Percentiles rank a stretch among this genome's conserved stretches.
These are phyloP conservation scores for Blastobotrys arbuscula DNA, from an alignment of 1,139 yeast genomes.

Conservation along the genomic window DNA sequence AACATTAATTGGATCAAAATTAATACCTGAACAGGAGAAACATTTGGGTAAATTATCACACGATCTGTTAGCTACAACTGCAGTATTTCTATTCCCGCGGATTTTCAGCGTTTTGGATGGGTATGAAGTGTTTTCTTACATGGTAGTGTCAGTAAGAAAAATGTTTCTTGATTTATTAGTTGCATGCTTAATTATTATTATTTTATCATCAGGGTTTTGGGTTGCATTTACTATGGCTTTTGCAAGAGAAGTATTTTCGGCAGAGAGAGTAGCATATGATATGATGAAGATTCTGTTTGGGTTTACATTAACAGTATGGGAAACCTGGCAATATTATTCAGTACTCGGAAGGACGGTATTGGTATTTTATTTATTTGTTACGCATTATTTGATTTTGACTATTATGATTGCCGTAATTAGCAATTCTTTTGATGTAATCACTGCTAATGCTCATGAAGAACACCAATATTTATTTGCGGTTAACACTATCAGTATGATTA, in stretches of 20 bases:
- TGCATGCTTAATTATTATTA: slow-evolving; percentile 46
- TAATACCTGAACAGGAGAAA: not conserved
- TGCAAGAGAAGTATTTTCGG: slow-evolving; percentile 41
- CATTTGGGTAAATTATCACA: slow-evolving; percentile 31
- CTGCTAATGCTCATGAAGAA: slow-evolving; percentile 37
- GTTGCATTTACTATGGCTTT: slow-evolving; percentile 50
- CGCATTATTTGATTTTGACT: slow-evolving; percentile 54
- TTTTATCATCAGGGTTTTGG: slow-evolving; percentile 55
- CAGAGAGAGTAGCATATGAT: slow-evolving; percentile 49
- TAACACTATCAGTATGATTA: slow-evolving; percentile 38
- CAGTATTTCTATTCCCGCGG: slow-evolving; percentile 52
- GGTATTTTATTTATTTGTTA: slow-evolving; percentile 50
- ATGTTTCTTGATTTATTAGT: slow-evolving; percentile 54
- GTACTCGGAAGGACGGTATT: slow-evolving; percentile 46
- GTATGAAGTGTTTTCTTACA: slow-evolving; percentile 49
- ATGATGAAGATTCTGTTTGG: slow-evolving; percentile 55
- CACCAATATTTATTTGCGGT: slow-evolving; percentile 38
- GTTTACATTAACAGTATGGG: slow-evolving; percentile 62
- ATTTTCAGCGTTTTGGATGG: slow-evolving; percentile 51
- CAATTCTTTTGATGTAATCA: slow-evolving; percentile 35
- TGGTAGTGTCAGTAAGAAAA: slow-evolving; percentile 47
- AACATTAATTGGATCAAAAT: slow-evolving; percentile 6
- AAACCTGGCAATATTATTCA: slow-evolving; percentile 50
- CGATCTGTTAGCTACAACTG: slow-evolving; percentile 44
- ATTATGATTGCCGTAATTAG: slow-evolving; percentile 53